These are phyloP conservation scores for Fonsecaea monophora DNA, from an alignment of 2,329 filamentous ascomycete genomes.

Conservation along the genomic window DNA sequence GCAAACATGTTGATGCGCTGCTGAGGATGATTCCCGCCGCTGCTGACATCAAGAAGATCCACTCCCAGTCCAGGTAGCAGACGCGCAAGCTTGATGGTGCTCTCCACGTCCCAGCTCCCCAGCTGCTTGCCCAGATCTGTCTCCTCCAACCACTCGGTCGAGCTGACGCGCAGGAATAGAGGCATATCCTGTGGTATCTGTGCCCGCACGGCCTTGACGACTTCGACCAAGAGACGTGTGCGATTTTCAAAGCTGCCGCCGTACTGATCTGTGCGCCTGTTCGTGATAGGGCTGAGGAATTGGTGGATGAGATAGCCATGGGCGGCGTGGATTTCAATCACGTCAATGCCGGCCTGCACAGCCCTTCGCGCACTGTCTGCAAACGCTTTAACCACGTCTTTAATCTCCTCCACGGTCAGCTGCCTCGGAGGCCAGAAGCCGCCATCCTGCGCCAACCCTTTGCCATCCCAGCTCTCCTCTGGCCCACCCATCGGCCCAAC, in stretches of 20 bases:
- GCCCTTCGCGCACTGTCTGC: constrained; percentile 61
- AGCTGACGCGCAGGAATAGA: constrained; percentile 74
- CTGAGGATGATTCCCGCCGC: constrained; percentile 65
- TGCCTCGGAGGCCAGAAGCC: constrained; percentile 38
- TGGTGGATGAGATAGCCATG: constrained; percentile 77
- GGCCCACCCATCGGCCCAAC: constrained; percentile 38
- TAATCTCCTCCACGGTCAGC: constrained; percentile 43
- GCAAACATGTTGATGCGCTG: constrained; percentile 52
- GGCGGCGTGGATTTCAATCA: constrained; percentile 80
- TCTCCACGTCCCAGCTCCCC: constrained; percentile 69
- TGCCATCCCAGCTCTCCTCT: constrained; percentile 38
- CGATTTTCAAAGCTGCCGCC: constrained; percentile 67
- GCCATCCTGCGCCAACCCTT: constrained; percentile 34
- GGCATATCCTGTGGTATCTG: constrained; percentile 72
- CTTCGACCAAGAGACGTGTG: constrained; percentile 69
- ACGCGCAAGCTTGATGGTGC: constrained; percentile 69
- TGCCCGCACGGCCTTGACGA: constrained; percentile 68
- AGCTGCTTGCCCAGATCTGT: constrained; percentile 58
- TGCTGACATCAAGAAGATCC: constrained; percentile 83
- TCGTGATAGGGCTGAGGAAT: constrained; percentile 73
- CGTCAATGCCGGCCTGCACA: constrained; percentile 74
- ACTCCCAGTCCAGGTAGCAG: constrained; percentile 75
- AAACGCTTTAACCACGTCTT: constrained; percentile 46
- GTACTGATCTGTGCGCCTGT: constrained; percentile 67
- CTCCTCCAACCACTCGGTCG: constrained; percentile 75